phyloP scores from a whole-genome alignment of 2,329 filamentous ascomycete genomes.

The Rutstroemia sp. region DNA sequence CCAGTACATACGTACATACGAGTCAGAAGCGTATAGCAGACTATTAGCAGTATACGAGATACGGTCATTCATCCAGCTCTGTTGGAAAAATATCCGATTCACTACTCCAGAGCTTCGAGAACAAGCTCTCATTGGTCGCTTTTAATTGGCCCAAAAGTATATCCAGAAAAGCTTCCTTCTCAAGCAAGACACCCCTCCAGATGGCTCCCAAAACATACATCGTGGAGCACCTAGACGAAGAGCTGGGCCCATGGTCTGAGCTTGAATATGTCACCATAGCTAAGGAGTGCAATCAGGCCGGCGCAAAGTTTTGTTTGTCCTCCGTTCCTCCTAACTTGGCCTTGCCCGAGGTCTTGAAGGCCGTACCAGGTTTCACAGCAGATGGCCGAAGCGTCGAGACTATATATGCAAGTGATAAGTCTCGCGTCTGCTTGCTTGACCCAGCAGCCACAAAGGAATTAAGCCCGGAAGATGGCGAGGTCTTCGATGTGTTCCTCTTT shows the following conservation, averaged over 20 bases:
- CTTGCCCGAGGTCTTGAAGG: constrained; percentile 50
- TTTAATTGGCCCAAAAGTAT: background rate
- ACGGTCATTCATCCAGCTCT: constrained; percentile 7
- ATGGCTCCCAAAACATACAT: constrained; percentile 69
- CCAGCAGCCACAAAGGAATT: constrained; percentile 77
- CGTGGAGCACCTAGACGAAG: constrained; percentile 92
- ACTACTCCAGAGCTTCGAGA: constrained; percentile 6
- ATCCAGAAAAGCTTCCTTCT: background rate
- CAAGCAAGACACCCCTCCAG: constrained; percentile 9
- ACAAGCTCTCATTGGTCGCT: constrained; percentile 1
- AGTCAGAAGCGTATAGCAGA: constrained; percentile 15
- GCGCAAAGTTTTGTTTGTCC: constrained; percentile 70
- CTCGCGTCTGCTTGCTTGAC: constrained; percentile 80
- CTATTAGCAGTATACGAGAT: background rate
- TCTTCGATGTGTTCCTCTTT: constrained; percentile 89
- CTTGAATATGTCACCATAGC: constrained; percentile 89
- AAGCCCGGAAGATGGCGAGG: constrained; percentile 70
- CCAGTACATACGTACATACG: constrained; percentile 5
- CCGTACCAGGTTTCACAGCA: constrained; percentile 56
- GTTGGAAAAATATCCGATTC: constrained; percentile 16
- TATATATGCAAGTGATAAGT: constrained; percentile 65
- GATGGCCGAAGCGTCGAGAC: constrained; percentile 76
- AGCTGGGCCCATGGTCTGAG: constrained; percentile 88
- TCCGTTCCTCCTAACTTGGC: constrained; percentile 66
- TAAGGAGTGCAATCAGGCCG: constrained; percentile 61